Evolutionary conservation across 2,329 filamentous ascomycete species (phyloP), one percentile per base, ranked within the genome.

Genomic region (Tympanopsis confertula): DNA sequence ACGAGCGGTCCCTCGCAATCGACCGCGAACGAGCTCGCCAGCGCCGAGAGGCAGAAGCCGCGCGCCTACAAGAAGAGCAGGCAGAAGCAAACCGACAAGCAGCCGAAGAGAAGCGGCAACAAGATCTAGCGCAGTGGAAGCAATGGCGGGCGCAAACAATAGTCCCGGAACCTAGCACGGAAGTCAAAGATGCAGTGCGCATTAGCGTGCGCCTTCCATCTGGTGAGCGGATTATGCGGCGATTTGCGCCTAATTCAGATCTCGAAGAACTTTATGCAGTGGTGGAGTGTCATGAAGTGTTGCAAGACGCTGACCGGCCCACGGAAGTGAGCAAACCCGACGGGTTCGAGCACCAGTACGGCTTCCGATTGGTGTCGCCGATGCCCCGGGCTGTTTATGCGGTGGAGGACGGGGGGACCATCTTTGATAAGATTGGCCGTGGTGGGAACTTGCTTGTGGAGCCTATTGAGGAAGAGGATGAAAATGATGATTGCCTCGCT

Each of bases 211-310:
- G 30, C 10, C 30, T 33, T 13, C 7, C 30, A 0, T 70, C 66
- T 14, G 77, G 75, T 2, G 71, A 78, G 42, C 65, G 77, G 12
- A 65, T 81, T 1, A 64, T 81, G 32, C 66, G 77, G 32, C 68
- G 63, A 35, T 82, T 82, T 50, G 50, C 56, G 1, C 55, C 66
- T 0, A 61, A 70, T 13, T 63, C 71, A 0, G 55, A 61, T 20
- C 59, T 82, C 18, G 78, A 82, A 51, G 77, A 82, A 45, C 55
- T 82, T 4, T 82, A 82, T 51, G 78, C 78, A 1, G 80, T 78
- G 51, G 77, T 82, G 4, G 78, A 82, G 46, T 82, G 78, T 53
- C 69, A 75, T 46, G 70, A 78, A 37, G 38, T 69, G 3, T 44
- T 77, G 14, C 56, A 66, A 19, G 53, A 55, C 10, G 47, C 43